phyloP scores from a whole-genome alignment of 2,329 filamentous ascomycete genomes.

The Cordyceps cateniannulata region DNA sequence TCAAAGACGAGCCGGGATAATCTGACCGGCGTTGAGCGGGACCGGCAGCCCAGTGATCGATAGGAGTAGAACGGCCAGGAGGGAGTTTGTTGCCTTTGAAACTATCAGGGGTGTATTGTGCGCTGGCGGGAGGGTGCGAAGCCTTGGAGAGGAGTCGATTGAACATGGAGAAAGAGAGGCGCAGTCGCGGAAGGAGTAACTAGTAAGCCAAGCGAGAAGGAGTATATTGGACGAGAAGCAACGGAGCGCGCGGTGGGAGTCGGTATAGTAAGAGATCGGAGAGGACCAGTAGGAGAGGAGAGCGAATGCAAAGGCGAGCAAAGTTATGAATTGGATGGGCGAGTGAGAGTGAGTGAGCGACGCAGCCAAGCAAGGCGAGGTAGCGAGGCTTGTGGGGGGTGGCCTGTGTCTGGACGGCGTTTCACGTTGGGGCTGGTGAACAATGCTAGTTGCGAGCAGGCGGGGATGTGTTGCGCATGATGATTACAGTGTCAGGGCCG shows the following conservation, averaged over 20 bases:
- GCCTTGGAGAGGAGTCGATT: constrained; percentile 26
- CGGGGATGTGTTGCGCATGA: constrained; percentile 18
- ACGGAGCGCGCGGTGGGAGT: neutral
- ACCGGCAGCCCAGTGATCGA: constrained; percentile 1
- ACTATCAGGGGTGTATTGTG: constrained; percentile 12
- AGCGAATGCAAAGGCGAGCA: neutral
- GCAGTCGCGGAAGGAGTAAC: neutral
- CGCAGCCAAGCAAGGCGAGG: neutral
- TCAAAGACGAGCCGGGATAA: neutral
- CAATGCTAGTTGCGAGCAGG: constrained; percentile 20
- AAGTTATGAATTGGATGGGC: neutral
- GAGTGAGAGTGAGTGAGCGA: neutral
- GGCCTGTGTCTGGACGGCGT: constrained; percentile 17
- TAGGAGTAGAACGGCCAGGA: neutral
- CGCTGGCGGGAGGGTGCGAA: constrained; percentile 16
- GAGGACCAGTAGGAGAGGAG: neutral
- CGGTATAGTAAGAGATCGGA: neutral
- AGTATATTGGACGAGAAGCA: neutral
- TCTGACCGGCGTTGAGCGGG: constrained; percentile 4
- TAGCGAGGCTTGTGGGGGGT: constrained; percentile 9
- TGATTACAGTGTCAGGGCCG: constrained; percentile 14
- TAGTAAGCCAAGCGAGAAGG: neutral
- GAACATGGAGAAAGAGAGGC: constrained; percentile 30
- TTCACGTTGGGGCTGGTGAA: constrained; percentile 22
- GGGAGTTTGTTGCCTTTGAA: constrained; percentile 7